Base-by-base conservation (phyloP, 2,329 filamentous ascomycete species). In the Sarocladium kiliense region DNA sequence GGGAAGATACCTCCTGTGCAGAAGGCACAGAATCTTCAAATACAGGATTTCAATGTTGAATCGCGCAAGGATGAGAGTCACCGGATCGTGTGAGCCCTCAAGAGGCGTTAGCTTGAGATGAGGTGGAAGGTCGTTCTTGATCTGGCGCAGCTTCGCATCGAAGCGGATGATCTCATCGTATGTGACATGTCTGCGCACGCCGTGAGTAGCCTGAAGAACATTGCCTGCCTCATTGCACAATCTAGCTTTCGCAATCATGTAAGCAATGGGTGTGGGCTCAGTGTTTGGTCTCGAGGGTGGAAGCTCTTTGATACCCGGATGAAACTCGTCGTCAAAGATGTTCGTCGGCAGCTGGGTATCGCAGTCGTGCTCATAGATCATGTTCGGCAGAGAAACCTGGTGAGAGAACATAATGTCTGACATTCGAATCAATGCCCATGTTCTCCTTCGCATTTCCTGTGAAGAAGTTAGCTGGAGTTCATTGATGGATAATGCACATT, bases 1-100 rank as follows among this genome's bases (percentile, higher is more conserved):
- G n/a, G 82, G 77, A 56, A 96, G 80, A 68, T 94, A 97, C 60
- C 91, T 91, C 53, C 91, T 82, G 69, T 99, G 94, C 37, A 99
- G 80, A 21, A 96, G 82, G 63, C 91, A 95, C 63, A 96, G 80
- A 18, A 91, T 88, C 72, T 96, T 96, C 60, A 95, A 85, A 66
- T 91, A 96, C 4, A 97, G 74, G 51, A 94, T 86, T 58, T 94
- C 89, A 30, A 97, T 75, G 56, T 88, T 88, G 66, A 91, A 92
- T 26, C 92, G 85, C 53, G 92, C 88, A 74, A 96, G 87, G 56
- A 97, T 86, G 57, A 94, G 81, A 25, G 90, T 89, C 68, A 94
- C 85, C 18, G 95, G 86, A 63, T 96, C 92, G 47, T 85, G 78
- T 3, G 83, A 86, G 55, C 90, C 87, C 56, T 92, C 87, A 57